Base-by-base conservation (phyloP, 2,329 filamentous ascomycete species). In the Saccharata proteae region DNA sequence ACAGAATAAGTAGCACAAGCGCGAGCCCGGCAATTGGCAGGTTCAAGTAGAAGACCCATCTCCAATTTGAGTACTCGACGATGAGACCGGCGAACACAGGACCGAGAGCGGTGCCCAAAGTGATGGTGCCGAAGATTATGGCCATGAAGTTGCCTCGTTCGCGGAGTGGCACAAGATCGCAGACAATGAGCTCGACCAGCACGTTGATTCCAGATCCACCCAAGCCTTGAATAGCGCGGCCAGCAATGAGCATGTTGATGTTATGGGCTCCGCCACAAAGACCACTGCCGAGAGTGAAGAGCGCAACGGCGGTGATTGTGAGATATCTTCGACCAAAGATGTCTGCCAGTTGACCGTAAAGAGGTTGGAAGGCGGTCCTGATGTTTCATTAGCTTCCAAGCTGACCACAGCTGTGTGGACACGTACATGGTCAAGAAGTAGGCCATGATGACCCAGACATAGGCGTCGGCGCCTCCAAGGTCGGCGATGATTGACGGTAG, bases 181-280 rank as follows among this genome's bases (percentile, higher is more conserved):
- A 63, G 6, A 69, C 49, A n/a, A 72, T 57, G 27, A 69, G 55
- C 12, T 64, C 59, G 3, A 58, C 49, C 3, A 70, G 47, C 22
- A 63, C 41, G 29, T 56, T 55, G 39, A 64, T 56, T 0, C 65
- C 65, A 2, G 60, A 64, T 2, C 50, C 57, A 0, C 65, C 66
- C 2, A 66, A 42, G 0, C 73, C 72, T 34, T 76, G 69, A 1
- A 77, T 46, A 0, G 59, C 58, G 1, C 71, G 59, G n/a, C 67
- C 69, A 38, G 55, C 59, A 10, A 78, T 69, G 2, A 79, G 51
- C 43, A 64, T 61, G 0, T 40, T 43, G 1, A 51, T 53, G 6
- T 40, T 60, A 0, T 43, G 54, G 0, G 71, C 63, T 1, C 58
- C 60, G 1, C 67, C 71, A 24, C 54, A 60, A 3, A 77, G 52